Percentiles rank a stretch among this genome's conserved stretches.
Conservation (phyloP, 345 rosid species). For the Brassica incana region DNA sequence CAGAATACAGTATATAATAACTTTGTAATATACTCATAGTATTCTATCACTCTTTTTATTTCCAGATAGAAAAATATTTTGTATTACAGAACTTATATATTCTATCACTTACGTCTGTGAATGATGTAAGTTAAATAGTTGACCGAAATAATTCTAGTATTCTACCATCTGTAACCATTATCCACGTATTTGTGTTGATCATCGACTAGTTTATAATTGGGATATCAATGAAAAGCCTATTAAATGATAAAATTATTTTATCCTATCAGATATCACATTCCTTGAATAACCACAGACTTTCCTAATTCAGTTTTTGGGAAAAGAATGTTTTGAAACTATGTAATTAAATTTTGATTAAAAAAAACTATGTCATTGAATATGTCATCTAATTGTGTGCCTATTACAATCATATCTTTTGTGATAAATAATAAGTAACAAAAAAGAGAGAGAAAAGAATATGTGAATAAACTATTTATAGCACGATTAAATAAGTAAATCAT, state of each 20-base stretch:
- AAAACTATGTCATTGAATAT: too few relatives aligned
- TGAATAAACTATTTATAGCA: constrained; percentile 16
- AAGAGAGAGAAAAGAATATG: not conserved
- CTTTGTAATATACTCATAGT: too few relatives aligned
- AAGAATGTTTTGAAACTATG: not conserved
- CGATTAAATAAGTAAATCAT: constrained; percentile 10
- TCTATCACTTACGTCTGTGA: not conserved
- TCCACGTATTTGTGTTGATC: not conserved
- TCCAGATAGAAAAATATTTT: not conserved
- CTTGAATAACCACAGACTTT: not conserved
- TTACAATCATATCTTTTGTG: too few relatives aligned
- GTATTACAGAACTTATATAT: not conserved
- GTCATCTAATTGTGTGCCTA: too few relatives aligned
- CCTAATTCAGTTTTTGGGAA: not conserved
- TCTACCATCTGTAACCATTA: not conserved
- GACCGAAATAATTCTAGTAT: not conserved
- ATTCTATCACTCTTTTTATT: not conserved
- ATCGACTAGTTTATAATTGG: not conserved
- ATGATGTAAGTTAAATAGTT: not conserved
- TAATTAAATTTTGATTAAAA: too few relatives aligned
- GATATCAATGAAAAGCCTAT: not conserved
- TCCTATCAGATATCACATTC: not conserved
- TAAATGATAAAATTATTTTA: not conserved
- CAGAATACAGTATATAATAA: too few relatives aligned
- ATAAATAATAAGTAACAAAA: not conserved